Base-by-base conservation (phyloP, 2,329 filamentous ascomycete species). In the Neofusicoccum cordaticola region DNA sequence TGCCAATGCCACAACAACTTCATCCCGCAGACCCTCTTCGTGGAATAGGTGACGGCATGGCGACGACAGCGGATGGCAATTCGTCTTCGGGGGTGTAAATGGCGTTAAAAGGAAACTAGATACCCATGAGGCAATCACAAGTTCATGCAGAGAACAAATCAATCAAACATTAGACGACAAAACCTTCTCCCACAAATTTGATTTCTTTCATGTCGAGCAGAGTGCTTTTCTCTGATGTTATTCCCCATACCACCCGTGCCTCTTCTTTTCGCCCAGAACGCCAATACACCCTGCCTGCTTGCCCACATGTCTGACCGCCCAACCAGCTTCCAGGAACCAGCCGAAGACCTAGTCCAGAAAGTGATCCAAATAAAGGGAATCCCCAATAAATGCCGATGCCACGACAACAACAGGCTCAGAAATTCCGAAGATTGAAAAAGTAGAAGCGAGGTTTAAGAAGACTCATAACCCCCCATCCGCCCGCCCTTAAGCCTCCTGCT, bases 11-110 rank as follows among this genome's bases (percentile, higher is more conserved):
- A 34, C 37, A 2, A 15, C 3, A 15, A 45, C 22, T 37, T 22
- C 61, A 19, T 53, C 15, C 22, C 48, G 22, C 61, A 63, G 61
- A 53, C 39, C 48, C 53, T 63, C 39, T 53, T 63, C 41, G 48
- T 48, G 15, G 41, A 37, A 34, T 63, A 15, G 31, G 1, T 4
- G 27, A 31, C 27, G 27, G 5, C 6, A 7, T 31, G 27, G 27
- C 5, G 27, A 31, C 27, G 27, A 7, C 27, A 8, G 11, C 31
- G 27, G 4, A 12, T 7, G 41, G 22, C n/a, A 17, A 6, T 15
- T 27, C 8, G 42, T 48, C 19, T 31, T 27, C 5, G 5, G 19
- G 37, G 35, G 48, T n/a, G 8, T 17, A 22, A 35, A 9, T 3
- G 39, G 47, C 44, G 47, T 44, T 52, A 48, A 13, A 13, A 13